Evolutionary conservation across 2,329 filamentous ascomycete species (phyloP).

Genomic region (Sclerotinia nivalis): DNA sequence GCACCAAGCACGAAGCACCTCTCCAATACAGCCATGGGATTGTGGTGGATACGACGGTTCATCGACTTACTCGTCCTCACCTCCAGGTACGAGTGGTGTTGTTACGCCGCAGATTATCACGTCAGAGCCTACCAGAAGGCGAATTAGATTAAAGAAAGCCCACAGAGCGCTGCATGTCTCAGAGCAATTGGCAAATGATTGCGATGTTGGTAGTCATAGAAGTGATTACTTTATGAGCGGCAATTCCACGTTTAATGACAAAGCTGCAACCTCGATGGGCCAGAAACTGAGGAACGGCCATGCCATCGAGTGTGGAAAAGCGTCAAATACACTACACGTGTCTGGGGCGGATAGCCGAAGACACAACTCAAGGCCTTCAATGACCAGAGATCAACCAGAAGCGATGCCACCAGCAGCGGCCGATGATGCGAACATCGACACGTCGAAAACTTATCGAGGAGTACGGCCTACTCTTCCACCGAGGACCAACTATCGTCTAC

Average conservation of each 20-base stretch:
- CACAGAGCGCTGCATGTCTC: slow-evolving; percentile 26
- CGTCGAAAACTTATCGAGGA: slow-evolving; percentile 15
- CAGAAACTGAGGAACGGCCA: neutral
- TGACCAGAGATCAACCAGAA: neutral
- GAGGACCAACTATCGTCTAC: slow-evolving; percentile 30
- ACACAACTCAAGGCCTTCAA: neutral
- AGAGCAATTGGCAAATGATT: slow-evolving; percentile 25
- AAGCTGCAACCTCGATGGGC: neutral
- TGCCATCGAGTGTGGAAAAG: neutral
- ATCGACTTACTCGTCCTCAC: slow-evolving; percentile 23
- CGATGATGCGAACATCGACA: slow-evolving; percentile 22
- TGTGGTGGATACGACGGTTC: slow-evolving; percentile 29
- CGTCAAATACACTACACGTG: neutral
- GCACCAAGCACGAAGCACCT: slow-evolving; percentile 38
- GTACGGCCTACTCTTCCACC: slow-evolving; percentile 1
- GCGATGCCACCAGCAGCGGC: neutral
- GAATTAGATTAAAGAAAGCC: slow-evolving; percentile 21
- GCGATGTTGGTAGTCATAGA: slow-evolving; percentile 19
- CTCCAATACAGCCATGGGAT: slow-evolving; percentile 35
- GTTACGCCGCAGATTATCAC: slow-evolving; percentile 23
- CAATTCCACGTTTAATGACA: neutral
- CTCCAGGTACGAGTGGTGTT: slow-evolving; percentile 16
- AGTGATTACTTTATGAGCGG: neutral
- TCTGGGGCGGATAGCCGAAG: neutral
- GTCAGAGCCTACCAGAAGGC: slow-evolving; percentile 14